Conservation (phyloP, 768 basidiomycete genomes). For the Dioszegia hungarica region DNA sequence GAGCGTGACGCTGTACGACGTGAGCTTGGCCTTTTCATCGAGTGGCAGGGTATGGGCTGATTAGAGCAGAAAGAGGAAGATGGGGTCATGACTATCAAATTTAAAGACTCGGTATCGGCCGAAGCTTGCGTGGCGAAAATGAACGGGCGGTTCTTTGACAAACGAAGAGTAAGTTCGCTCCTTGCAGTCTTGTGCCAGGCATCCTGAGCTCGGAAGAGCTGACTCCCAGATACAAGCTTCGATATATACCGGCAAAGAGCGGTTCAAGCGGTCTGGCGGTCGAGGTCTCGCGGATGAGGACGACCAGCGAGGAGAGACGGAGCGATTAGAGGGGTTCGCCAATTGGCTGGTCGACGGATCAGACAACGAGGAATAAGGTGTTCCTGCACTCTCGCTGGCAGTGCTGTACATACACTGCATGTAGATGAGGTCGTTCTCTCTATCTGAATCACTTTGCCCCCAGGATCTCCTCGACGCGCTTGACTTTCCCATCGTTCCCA, state of each 20-base stretch:
- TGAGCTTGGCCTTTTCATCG: constrained; percentile 50
- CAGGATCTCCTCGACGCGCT: constrained; percentile 74
- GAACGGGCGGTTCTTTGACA: constrained; percentile 86
- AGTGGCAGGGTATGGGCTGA: constrained; percentile 3
- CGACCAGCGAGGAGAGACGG: constrained; percentile 61
- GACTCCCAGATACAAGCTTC: constrained; percentile 61
- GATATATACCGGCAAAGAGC: constrained; percentile 73
- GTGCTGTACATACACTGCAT: too few species aligned
- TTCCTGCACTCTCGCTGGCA: background rate
- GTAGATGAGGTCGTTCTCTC: background rate
- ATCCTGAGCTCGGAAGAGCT: background rate
- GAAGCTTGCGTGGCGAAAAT: constrained; percentile 95
- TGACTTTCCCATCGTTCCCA: constrained; percentile 75
- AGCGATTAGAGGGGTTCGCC: constrained; percentile 80
- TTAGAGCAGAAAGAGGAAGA: constrained; percentile 73
- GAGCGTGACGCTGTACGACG: constrained; percentile 90
- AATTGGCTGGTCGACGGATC: constrained; percentile 66
- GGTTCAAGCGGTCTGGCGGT: constrained; percentile 65
- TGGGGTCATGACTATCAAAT: constrained; percentile 94
- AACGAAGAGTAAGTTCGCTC: constrained; percentile 54
- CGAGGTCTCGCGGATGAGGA: constrained; percentile 59
- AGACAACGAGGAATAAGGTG: constrained; percentile 22
- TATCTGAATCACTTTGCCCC: constrained; percentile 14
- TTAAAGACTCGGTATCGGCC: constrained; percentile 84
- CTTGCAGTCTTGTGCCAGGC: too few species aligned